Evolutionary conservation across 2,329 filamentous ascomycete species (phyloP).

Genomic region (Botrytis medusae): DNA sequence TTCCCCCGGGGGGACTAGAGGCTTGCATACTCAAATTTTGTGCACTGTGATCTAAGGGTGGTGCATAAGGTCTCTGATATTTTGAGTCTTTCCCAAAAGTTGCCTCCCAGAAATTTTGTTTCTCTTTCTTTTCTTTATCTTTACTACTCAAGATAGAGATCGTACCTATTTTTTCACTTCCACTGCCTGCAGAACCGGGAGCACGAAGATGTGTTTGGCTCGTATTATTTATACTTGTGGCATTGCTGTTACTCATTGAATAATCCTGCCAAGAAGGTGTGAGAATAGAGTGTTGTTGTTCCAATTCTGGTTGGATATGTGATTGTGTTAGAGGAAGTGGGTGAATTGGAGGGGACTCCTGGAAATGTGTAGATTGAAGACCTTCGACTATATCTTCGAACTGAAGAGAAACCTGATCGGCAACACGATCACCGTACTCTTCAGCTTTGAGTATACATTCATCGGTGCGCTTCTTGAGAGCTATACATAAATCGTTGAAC

Average conservation of each 20-base stretch:
- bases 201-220: constrained; percentile 10
- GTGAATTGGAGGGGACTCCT: constrained; percentile 4
- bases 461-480: constrained; percentile 38
- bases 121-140: constrained; percentile 31
- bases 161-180: constrained; percentile 23
- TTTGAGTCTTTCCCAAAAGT: constrained; percentile 38
- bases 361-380: constrained; percentile 27
- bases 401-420: constrained; percentile 32
- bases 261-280: constrained; percentile 28
- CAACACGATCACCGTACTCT: constrained; percentile 26
- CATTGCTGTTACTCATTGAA: constrained; percentile 12
- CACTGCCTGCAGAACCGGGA: constrained; percentile 33
- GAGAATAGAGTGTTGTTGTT: constrained; percentile 20
- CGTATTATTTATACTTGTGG: not conserved
- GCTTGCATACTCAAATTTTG: constrained; percentile 17
- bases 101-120: constrained; percentile 39
- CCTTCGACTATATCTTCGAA: constrained; percentile 37
- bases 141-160: not conserved
- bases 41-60: constrained; percentile 18
- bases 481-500: constrained; percentile 38
- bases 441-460: constrained; percentile 39
- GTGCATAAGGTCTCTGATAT: constrained; percentile 28
- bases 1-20: constrained; percentile 30
- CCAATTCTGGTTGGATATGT: constrained; percentile 6
- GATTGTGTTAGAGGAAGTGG: not conserved